Percentiles rank a stretch among this genome's conserved stretches.
Evolutionary conservation across 192 early-diverging fungal species (phyloP).

Genomic region (Paraglomus brasilianum): DNA sequence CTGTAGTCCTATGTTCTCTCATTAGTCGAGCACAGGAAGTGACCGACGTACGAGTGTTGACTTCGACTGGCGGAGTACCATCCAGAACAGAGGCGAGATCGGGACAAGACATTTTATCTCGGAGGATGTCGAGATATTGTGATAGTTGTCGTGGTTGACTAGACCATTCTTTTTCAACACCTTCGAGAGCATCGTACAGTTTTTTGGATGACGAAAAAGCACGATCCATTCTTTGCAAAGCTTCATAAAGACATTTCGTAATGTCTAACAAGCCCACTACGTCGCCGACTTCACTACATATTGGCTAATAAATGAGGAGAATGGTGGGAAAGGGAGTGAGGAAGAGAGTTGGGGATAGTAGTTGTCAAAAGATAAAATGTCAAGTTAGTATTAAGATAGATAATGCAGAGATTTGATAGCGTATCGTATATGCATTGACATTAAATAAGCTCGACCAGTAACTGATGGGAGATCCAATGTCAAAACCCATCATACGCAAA

Average conservation of each 20-base stretch:
- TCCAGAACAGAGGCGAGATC: slow-evolving; percentile 78
- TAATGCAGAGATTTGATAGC: no score
- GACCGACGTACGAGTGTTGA: slow-evolving; percentile 58
- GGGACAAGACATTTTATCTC: slow-evolving; percentile 83
- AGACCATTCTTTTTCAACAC: slow-evolving; percentile 69
- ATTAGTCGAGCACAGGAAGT: slow-evolving; percentile 65
- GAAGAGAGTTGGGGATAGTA: no score
- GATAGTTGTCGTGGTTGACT: slow-evolving; percentile 55
- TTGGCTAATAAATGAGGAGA: neutral
- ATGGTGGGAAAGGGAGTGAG: no score
- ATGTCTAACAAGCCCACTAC: slow-evolving; percentile 78
- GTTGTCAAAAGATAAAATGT: no score
- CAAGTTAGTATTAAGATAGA: no score
- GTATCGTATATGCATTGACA: no score
- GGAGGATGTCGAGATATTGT: slow-evolving; percentile 59
- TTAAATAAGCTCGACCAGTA: no score
- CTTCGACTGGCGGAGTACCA: slow-evolving; percentile 51
- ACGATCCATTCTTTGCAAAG: slow-evolving; percentile 76
- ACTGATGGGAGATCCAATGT: no score
- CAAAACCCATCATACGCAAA: neutral
- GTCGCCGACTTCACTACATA: slow-evolving; percentile 60
- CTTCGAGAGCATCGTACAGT: slow-evolving; percentile 72
- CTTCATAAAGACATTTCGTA: slow-evolving; percentile 78
- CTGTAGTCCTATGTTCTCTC: slow-evolving; percentile 65
- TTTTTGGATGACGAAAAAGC: slow-evolving; percentile 71